phyloP scores from a whole-genome alignment of 2,329 filamentous ascomycete genomes.

The Rhynchosporium graminicola region DNA sequence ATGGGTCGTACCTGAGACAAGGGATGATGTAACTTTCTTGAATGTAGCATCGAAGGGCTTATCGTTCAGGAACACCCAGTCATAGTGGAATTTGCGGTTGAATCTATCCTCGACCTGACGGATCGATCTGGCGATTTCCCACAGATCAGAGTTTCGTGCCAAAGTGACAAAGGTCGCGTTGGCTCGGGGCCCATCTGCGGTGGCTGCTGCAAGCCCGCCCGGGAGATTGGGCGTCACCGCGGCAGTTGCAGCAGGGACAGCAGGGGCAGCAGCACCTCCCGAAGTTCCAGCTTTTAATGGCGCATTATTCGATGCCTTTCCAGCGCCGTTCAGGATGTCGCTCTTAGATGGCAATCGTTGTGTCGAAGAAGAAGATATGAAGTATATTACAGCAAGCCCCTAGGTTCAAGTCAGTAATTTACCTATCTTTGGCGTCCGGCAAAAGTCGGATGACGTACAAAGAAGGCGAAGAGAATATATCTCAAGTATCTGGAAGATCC shows the following conservation, averaged over 20 bases:
- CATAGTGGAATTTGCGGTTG: slow-evolving; percentile 95
- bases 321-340: slow-evolving; percentile 32
- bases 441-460: slow-evolving; percentile 58
- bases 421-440: background rate
- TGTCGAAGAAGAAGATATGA: slow-evolving; percentile 67
- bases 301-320: slow-evolving; percentile 29
- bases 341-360: slow-evolving; percentile 42
- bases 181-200: slow-evolving; percentile 71
- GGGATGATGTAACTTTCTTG: slow-evolving; percentile 83
- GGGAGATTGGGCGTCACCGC: slow-evolving; percentile 36
- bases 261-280: background rate
- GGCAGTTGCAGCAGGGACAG: slow-evolving; percentile 18
- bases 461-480: slow-evolving; percentile 78
- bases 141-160: slow-evolving; percentile 88
- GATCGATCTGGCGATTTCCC: slow-evolving; percentile 96
- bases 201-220: slow-evolving; percentile 44
- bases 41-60: slow-evolving; percentile 90
- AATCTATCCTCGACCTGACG: slow-evolving; percentile 97
- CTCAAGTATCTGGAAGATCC: slow-evolving; percentile 65
- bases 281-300: slow-evolving; percentile 34
- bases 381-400: slow-evolving; percentile 76
- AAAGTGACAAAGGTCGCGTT: slow-evolving; percentile 98
- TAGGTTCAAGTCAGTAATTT: slow-evolving; percentile 35
- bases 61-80: slow-evolving; percentile 99
- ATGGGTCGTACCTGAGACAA: slow-evolving; percentile 90